A percentile compares a stretch with the other conserved stretches of the same genome.
Conservation (phyloP, 164 flowering plant species). For the Vitis rupestris region DNA sequence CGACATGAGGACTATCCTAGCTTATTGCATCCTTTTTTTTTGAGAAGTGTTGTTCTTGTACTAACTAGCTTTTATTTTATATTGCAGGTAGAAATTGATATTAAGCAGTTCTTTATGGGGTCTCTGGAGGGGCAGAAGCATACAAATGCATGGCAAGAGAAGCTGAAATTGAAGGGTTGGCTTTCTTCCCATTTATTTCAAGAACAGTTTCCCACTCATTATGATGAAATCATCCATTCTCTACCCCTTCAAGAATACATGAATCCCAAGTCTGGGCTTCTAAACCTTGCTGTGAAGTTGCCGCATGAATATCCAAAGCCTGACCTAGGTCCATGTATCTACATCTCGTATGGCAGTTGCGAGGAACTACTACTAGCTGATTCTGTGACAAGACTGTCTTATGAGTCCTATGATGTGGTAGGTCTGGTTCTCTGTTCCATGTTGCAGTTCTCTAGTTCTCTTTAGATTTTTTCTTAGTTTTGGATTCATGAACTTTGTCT, state of each 20-base stretch:
- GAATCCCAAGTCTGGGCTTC: constrained; percentile 60
- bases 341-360: constrained; percentile 51
- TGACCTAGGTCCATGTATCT: constrained; percentile 56
- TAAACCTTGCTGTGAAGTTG: constrained; percentile 60
- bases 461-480: not conserved
- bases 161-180: constrained; percentile 61
- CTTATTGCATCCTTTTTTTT: not conserved
- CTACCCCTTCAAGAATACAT: constrained; percentile 77
- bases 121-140: constrained; percentile 44
- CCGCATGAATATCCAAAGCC: constrained; percentile 38
- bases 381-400: constrained; percentile 52
- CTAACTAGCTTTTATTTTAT: not conserved
- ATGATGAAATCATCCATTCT: constrained; percentile 38
- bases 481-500: not conserved
- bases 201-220: constrained; percentile 59
- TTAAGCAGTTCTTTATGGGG: constrained; percentile 48
- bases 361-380: constrained; percentile 53
- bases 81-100: constrained; percentile 57
- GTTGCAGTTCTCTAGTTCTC: not conserved
- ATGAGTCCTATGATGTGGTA: constrained; percentile 67
- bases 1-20: too few relatives aligned
- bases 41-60: not conserved
- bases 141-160: constrained; percentile 40
- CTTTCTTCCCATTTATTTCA: constrained; percentile 54
- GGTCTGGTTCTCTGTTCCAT: constrained; percentile 10